Evolutionary conservation across 192 early-diverging fungal species (phyloP).

Genomic region (Coemansia sp.): DNA sequence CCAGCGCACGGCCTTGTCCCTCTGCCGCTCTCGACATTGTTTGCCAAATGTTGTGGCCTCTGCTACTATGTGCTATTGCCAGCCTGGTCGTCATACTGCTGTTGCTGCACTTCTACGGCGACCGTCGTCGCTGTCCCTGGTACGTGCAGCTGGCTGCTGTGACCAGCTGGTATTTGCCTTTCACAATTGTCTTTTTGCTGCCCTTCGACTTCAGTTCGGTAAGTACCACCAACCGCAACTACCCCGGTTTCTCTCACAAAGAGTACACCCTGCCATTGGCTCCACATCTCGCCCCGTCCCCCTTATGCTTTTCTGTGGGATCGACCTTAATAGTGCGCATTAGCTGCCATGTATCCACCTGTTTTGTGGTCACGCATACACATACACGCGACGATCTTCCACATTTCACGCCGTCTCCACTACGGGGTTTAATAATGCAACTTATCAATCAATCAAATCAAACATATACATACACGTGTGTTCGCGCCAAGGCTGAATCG

Average conservation of each 20-base stretch:
- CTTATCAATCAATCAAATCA: not conserved
- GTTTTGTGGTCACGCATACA: too few species aligned
- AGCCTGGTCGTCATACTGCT: conserved; percentile 57
- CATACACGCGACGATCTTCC: too few species aligned
- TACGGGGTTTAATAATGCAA: not conserved
- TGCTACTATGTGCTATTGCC: conserved; percentile 53
- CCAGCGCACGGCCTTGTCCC: not conserved
- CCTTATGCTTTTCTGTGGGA: not conserved
- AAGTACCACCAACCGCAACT: conserved; percentile 13
- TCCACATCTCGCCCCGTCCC: too few species aligned
- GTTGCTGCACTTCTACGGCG: conserved; percentile 76
- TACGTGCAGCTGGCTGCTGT: conserved; percentile 73
- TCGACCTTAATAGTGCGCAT: conserved; percentile 5
- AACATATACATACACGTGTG: not conserved
- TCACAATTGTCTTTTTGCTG: conserved; percentile 86
- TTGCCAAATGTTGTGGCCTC: conserved; percentile 45
- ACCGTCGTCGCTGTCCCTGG: conserved; percentile 74
- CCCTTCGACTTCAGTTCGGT: conserved; percentile 84
- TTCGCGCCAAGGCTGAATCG: not conserved
- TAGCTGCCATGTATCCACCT: not conserved
- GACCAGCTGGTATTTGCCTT: conserved; percentile 86
- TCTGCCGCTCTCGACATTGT: not conserved
- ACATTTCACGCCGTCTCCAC: not conserved
- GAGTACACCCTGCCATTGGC: too few species aligned
- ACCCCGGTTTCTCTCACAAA: too few species aligned